Conservation (phyloP, 2,329 filamentous ascomycete species). For the Pseudogymnoascus sp. region DNA sequence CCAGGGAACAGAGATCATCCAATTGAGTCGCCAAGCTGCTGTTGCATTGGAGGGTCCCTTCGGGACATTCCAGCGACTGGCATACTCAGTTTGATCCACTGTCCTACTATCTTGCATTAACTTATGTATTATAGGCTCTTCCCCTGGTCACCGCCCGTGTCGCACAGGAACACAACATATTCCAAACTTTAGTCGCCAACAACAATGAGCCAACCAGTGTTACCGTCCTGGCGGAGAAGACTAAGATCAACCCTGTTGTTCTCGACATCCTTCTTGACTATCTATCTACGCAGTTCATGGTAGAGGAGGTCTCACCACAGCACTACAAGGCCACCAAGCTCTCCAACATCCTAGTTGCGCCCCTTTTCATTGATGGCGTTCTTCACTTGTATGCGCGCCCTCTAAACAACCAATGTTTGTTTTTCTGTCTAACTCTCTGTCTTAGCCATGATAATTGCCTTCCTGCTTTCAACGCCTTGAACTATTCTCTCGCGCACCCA, state of each 20-base stretch:
- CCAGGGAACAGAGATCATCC: neutral
- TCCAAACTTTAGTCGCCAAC: conserved; percentile 8
- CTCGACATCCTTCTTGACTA: conserved; percentile 10
- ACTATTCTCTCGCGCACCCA: neutral
- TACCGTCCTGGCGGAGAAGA: neutral
- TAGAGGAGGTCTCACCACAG: conserved; percentile 6
- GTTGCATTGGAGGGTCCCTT: neutral
- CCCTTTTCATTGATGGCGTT: conserved; percentile 10
- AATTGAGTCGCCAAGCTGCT: neutral
- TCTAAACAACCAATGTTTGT: neutral
- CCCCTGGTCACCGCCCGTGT: neutral
- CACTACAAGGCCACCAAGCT: conserved; percentile 8
- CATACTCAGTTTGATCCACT: conserved; percentile 1
- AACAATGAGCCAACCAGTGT: conserved; percentile 7
- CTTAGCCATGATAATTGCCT: conserved; percentile 13
- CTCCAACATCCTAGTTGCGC: conserved; percentile 8
- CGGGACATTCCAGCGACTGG: neutral
- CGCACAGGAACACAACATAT: neutral
- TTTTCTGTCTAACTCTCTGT: neutral
- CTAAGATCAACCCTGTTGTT: conserved; percentile 6
- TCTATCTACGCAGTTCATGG: conserved; percentile 9
- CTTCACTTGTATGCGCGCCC: conserved; percentile 8
- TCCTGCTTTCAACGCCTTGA: conserved; percentile 11
- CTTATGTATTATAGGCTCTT: neutral
- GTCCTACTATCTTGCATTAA: neutral